Evolutionary conservation across 352 stramenopile genomes (phyloP), one percentile per base, ranked within the genome.

Genomic region (Phytopythium litorale): DNA sequence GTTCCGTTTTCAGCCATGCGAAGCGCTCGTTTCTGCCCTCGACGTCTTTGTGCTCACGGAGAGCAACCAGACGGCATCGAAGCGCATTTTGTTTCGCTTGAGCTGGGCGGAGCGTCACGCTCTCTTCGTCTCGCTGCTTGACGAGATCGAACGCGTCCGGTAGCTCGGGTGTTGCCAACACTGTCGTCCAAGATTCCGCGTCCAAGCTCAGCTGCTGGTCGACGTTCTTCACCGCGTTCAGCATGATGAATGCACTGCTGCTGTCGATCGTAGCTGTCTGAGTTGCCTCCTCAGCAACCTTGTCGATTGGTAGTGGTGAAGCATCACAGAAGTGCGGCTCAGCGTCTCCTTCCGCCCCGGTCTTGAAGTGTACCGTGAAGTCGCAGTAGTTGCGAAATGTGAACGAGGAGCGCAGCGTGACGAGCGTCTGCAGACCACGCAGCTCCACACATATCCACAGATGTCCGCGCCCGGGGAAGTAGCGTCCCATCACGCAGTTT

Each of bases 371-470:
- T n/a, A 84, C 57, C 21, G 65, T 46, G 61, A 73, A 81, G 21
- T 74, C 52, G 32, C 70, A 81, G 38, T 78, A 68, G 60, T 88
- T 89, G 37, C 55, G 64, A 42, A 88, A 62, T 21, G 67, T 64
- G 30, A 89, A 37, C 23, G 77, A 72, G 1, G 75, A 69, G 11
- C 79, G 76, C 52, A 94, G 67, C 33, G 68, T 82, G 12, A 94
- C 83, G 0, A 75, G 56, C 16, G 77, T 91, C 54, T 85, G 66
- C 9, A 88, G 73, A 19, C 79, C 78, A 25, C 60, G 67, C n/a
- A 87, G 61, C 51, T 87, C 72, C 8, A 92, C 78, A 28, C 70
- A 72, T 43, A 92, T 49, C 85, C 85, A 94, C 42, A 92, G 60
- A 60, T 90, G 90, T 7, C 85, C 85, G 19, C 62, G 56, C 12